Evolutionary conservation across 2,329 filamentous ascomycete species (phyloP).

Genomic region (Endocalyx cinctus): DNA sequence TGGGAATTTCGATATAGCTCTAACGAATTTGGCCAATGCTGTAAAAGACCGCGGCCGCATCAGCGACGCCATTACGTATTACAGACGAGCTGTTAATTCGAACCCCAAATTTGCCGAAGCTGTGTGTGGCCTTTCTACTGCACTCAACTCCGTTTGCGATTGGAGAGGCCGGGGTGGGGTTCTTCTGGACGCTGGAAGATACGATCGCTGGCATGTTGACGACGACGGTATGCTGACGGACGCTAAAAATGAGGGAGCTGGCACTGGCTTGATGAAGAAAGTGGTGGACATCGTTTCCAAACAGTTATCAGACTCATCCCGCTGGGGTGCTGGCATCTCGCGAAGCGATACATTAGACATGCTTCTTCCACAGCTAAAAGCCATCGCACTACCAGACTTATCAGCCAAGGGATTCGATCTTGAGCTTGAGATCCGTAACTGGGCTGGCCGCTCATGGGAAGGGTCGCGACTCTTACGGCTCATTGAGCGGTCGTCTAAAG

Average conservation of each 20-base stretch:
- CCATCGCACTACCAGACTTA: slow-evolving; percentile 31
- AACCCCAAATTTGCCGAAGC: slow-evolving; percentile 96
- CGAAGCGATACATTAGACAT: slow-evolving; percentile 48
- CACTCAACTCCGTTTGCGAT: slow-evolving; percentile 92
- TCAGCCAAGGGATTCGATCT: slow-evolving; percentile 32
- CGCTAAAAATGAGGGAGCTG: slow-evolving; percentile 53
- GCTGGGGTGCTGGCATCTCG: slow-evolving; percentile 75
- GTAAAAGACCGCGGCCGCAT: slow-evolving; percentile 95
- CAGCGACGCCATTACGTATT: slow-evolving; percentile 86
- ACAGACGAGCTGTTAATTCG: slow-evolving; percentile 82
- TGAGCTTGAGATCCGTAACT: slow-evolving; percentile 42
- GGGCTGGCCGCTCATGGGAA: slow-evolving; percentile 80
- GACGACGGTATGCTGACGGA: slow-evolving; percentile 78
- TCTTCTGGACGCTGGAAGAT: slow-evolving; percentile 63
- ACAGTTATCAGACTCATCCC: slow-evolving; percentile 79
- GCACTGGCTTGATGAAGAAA: slow-evolving; percentile 79
- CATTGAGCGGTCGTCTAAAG: slow-evolving; percentile 76
- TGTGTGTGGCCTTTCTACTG: slow-evolving; percentile 91
- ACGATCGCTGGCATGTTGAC: slow-evolving; percentile 92
- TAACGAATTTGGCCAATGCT: slow-evolving; percentile 94
- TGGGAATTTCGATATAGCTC: slow-evolving; percentile 89
- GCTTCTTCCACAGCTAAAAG: slow-evolving; percentile 42
- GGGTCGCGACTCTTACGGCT: slow-evolving; percentile 79
- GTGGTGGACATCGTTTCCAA: slow-evolving; percentile 88
- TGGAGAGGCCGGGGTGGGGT: slow-evolving; percentile 90